Evolutionary conservation across 257 asterid species (phyloP).

Genomic region (Coffea eugenioides): DNA sequence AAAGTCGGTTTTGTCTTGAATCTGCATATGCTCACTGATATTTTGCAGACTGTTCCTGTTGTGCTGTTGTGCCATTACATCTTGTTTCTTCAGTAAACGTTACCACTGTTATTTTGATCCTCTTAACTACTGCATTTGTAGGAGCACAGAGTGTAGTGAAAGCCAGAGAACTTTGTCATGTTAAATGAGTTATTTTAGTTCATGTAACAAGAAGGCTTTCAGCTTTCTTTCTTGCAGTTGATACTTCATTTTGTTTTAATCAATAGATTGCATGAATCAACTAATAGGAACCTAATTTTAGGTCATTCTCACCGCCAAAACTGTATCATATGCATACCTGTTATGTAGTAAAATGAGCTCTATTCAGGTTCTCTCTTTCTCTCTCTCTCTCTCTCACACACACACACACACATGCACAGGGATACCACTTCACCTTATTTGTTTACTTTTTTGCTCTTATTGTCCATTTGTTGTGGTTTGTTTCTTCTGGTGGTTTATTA

Average conservation of each 20-base stretch:
- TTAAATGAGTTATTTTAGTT: not conserved
- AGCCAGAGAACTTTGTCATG: not conserved
- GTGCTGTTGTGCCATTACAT: too few relatives aligned
- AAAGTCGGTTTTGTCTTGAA: not conserved
- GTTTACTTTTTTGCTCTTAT: not conserved
- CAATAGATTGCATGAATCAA: not conserved
- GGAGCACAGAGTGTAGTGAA: not conserved
- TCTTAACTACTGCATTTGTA: not conserved
- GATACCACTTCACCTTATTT: too few relatives aligned
- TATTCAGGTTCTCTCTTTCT: too few relatives aligned
- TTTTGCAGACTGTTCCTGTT: not conserved
- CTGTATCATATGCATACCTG: too few relatives aligned
- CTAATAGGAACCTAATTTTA: too few relatives aligned
- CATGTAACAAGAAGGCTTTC: not conserved
- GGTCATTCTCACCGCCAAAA: too few relatives aligned
- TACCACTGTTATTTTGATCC: not conserved
- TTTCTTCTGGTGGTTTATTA: not conserved
- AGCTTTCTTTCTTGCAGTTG: not conserved
- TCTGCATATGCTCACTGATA: not conserved
- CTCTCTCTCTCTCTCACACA: too few relatives aligned
- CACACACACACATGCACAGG: too few relatives aligned
- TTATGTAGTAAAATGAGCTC: too few relatives aligned
- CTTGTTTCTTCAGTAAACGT: too few relatives aligned
- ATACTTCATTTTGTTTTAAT: slow-evolving; percentile 1
- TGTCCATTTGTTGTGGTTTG: not conserved